Conservation (phyloP, 2,329 filamentous ascomycete species). For the Blastomyces emzantsi region DNA sequence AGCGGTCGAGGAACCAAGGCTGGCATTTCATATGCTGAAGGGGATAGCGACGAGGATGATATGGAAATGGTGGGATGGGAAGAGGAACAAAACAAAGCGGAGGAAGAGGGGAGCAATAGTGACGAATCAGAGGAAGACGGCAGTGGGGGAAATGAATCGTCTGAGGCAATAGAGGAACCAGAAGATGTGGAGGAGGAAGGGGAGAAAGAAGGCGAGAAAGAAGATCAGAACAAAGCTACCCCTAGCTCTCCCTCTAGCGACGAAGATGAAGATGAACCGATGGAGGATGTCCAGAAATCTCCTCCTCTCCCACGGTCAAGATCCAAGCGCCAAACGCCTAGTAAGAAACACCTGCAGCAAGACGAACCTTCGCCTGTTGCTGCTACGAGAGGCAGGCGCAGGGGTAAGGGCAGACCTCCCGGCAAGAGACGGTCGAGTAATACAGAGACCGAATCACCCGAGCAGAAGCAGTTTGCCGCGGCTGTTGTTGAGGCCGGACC, state of each 20-base stretch:
- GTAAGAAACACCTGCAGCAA: slow-evolving; percentile 1
- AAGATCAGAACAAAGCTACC: background rate
- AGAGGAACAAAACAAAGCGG: slow-evolving; percentile 22
- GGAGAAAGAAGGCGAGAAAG: background rate
- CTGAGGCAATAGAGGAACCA: slow-evolving; percentile 10
- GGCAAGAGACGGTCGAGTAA: background rate
- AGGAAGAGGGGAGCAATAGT: slow-evolving; percentile 23
- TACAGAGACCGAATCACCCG: background rate
- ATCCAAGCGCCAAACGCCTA: slow-evolving; percentile 2
- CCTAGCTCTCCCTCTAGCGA: background rate
- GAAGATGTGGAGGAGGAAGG: background rate
- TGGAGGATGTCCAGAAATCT: slow-evolving; percentile 4
- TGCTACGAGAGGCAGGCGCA: background rate
- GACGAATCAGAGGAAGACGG: slow-evolving; percentile 18
- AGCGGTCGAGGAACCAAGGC: slow-evolving; percentile 31
- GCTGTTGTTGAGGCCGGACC: background rate
- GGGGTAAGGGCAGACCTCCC: background rate
- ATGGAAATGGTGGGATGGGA: slow-evolving; percentile 35
- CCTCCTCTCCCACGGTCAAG: slow-evolving; percentile 2
- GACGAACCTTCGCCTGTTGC: background rate
- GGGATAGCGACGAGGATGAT: slow-evolving; percentile 38
- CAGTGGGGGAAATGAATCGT: slow-evolving; percentile 6
- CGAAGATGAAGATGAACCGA: slow-evolving; percentile 1
- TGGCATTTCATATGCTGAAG: slow-evolving; percentile 37
- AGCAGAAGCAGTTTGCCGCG: background rate